Evolutionary conservation across 345 rosid species (phyloP), one percentile per base, ranked within the genome.

Genomic region (Populus nigra): DNA sequence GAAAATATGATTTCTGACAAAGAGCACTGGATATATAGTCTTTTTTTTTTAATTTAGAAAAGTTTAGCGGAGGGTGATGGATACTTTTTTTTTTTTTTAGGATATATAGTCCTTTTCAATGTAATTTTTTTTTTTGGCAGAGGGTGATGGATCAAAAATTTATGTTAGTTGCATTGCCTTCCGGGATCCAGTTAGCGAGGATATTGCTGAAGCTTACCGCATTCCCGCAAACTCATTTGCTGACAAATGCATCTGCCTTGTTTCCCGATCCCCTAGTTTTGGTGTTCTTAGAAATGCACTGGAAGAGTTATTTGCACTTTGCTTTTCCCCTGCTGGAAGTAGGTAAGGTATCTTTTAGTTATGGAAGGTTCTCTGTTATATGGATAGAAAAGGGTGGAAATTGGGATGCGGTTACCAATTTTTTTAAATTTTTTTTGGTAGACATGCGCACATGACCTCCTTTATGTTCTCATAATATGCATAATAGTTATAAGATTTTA

Each of bases 111-210:
- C 18, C 20, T 43, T 68, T 39, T 66, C 57, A 29, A 13, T 65
- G 23, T 71, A 33, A 17, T 43, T 43, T 43, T 41, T 7, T 36
- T 41, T 43, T 43, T 43, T 10, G 47, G 78, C 93, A 94, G 99
- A 96, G 96, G 99, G 99, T 61, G 98, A 94, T 89, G 99, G 99
- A 10, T 86, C 99, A 22, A 94, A 96, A 83, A 94, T 96, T 78
- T 93, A 92, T 78, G 93, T 96, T 83, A 92, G 97, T 72, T 96
- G 99, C 88, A 87, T 93, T 72, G 91, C 98, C 50, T 96, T 94
- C 82, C 90, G 97, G 69, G 98, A 96, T 89, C 98, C 94, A 69
- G 97, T 96, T 78, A 85, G 92, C 55, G 97, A 96, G 87, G 99
- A 96, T 84, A 88, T 96, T 80, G 89, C 93, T 38, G 98, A 93